Conservation (phyloP, 2,329 filamentous ascomycete species). For the Beauveria brongniartii region DNA sequence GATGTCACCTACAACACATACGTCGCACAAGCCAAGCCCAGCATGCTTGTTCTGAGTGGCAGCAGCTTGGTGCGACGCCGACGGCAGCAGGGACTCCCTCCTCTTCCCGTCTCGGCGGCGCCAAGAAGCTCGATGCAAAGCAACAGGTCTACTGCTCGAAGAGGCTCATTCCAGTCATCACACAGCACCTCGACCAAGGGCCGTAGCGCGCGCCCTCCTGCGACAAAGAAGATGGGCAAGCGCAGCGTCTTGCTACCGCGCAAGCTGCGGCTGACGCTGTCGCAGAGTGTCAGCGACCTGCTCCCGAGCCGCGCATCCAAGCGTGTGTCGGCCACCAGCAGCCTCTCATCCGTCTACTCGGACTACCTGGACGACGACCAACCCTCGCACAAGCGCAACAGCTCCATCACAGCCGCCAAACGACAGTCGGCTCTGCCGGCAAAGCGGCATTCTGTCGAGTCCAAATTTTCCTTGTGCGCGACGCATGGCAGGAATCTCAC, state of each 20-base stretch:
- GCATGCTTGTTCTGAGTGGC: background rate
- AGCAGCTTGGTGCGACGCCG: background rate
- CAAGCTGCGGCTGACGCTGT: constrained; percentile 39
- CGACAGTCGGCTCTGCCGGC: background rate
- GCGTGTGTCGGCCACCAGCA: constrained; percentile 21
- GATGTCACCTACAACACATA: constrained; percentile 23
- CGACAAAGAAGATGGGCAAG: constrained; percentile 10
- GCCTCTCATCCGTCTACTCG: constrained; percentile 49
- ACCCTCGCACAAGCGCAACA: background rate
- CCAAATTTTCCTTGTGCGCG: background rate
- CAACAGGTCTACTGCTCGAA: background rate
- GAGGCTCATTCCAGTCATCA: background rate
- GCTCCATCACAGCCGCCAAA: constrained; percentile 8
- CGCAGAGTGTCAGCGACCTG: constrained; percentile 49
- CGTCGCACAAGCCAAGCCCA: background rate
- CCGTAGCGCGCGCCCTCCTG: background rate
- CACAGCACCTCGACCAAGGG: background rate
- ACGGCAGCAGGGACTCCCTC: background rate
- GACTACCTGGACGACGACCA: constrained; percentile 40
- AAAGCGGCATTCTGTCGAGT: background rate
- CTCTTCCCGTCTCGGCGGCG: background rate
- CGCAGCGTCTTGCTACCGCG: constrained; percentile 4
- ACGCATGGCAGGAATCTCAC: background rate
- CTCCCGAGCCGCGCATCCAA: constrained; percentile 47
- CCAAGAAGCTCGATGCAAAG: background rate